These are phyloP conservation scores for Micractinium conductrix DNA, from an alignment of 139 green algal genomes.

Conservation along the genomic window DNA sequence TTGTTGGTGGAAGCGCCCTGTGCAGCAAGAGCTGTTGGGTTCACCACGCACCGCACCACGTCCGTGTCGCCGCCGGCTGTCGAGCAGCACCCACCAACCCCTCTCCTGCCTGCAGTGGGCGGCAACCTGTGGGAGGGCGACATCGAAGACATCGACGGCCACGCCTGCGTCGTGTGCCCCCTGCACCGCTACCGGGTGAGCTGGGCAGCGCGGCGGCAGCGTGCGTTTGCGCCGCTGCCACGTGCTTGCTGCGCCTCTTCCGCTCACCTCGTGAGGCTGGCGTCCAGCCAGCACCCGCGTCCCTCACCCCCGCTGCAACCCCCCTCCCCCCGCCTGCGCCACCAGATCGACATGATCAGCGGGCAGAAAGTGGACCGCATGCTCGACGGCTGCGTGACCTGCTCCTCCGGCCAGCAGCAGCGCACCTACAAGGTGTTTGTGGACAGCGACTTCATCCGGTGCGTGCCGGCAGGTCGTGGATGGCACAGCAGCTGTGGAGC, in stretches of 20 bases:
- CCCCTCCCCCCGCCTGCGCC: neutral
- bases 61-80: neutral
- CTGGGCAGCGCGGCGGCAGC: neutral
- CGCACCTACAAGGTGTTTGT: conserved; percentile 57
- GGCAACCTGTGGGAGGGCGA: conserved; percentile 39
- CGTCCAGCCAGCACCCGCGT: neutral
- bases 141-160: conserved; percentile 47
- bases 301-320: neutral
- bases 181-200: conserved; percentile 44
- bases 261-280: no score
- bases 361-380: conserved; percentile 41
- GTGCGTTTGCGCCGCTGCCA: no score
- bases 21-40: no score
- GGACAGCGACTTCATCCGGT: conserved; percentile 52
- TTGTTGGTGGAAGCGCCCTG: no score
- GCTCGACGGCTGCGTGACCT: conserved; percentile 32
- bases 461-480: no score
- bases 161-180: conserved; percentile 51
- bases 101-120: neutral
- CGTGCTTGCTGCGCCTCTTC: neutral
- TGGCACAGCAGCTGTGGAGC: no score
- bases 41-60: no score
- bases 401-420: conserved; percentile 47
- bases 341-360: conserved; percentile 42
- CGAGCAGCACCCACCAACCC: neutral